A percentile compares a stretch with the other conserved stretches of the same genome.
Conservation (phyloP, 83 land plant species). For the Picea mariana region DNA sequence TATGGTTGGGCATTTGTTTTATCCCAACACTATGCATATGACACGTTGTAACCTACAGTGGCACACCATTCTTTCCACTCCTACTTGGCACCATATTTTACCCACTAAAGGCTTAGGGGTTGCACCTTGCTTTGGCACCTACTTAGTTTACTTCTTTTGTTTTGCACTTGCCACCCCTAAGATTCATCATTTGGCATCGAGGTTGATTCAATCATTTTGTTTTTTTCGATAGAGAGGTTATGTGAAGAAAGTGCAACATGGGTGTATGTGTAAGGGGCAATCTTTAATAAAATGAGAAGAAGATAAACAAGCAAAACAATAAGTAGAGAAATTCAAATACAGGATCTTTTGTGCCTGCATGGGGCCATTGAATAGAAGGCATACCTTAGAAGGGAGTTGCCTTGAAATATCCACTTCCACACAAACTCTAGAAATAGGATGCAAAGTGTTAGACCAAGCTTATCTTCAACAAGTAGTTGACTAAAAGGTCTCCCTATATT, state of each 20-base stretch:
- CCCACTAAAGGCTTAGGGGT: neutral
- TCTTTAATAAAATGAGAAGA: neutral
- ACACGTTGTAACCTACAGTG: no score
- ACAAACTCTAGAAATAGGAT: neutral
- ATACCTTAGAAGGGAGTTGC: neutral
- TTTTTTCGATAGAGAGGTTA: neutral
- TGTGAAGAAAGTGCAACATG: neutral
- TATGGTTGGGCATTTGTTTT: no score
- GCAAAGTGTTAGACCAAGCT: neutral
- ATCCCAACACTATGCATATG: no score
- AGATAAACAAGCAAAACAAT: neutral
- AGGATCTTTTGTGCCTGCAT: neutral
- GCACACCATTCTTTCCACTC: neutral
- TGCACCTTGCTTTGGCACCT: neutral
- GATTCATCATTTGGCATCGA: neutral
- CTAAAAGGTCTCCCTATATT: neutral
- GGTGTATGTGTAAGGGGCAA: neutral
- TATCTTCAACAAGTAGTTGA: neutral
- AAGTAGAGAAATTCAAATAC: neutral
- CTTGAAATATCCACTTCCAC: neutral
- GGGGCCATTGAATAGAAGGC: neutral
- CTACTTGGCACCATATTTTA: neutral
- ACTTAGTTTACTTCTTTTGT: neutral
- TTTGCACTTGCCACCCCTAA: neutral
- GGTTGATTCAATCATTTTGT: neutral